A percentile compares a stretch with the other conserved stretches of the same genome.
phyloP scores from a whole-genome alignment of 345 rosid species.

The Ceriops zippeliana region DNA sequence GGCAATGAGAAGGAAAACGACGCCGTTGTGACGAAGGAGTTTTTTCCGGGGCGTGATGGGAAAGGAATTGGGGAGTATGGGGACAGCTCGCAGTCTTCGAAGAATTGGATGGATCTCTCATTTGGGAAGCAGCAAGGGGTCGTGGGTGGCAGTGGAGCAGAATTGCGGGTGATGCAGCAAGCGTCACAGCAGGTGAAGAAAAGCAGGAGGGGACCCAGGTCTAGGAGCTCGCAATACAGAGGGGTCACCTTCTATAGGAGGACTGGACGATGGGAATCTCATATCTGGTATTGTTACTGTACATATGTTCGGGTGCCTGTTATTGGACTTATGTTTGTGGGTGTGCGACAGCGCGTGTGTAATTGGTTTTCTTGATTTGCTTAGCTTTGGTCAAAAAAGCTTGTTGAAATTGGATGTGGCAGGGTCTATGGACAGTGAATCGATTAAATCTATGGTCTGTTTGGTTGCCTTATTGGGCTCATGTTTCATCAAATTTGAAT shows the following conservation, averaged over 20 bases:
- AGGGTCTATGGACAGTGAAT: not conserved
- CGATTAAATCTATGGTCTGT: conserved; percentile 1
- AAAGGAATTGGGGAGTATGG: conserved; percentile 20
- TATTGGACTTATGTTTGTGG: not conserved
- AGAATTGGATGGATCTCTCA: conserved; percentile 56
- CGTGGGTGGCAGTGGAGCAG: conserved; percentile 24
- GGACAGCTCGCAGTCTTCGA: conserved; percentile 27
- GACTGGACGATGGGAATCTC: conserved; percentile 98
- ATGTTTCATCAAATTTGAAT: not conserved
- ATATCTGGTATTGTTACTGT: conserved; percentile 59
- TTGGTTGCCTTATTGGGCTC: not conserved
- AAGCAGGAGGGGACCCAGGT: conserved; percentile 92
- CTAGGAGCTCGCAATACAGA: conserved; percentile 92
- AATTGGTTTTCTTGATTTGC: no score
- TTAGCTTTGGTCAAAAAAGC: no score
- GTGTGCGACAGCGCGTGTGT: not conserved
- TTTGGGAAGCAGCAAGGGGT: conserved; percentile 21
- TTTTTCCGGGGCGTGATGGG: conserved; percentile 47
- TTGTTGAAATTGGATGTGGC: not conserved
- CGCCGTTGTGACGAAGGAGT: conserved; percentile 49
- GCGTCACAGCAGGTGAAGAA: conserved; percentile 59
- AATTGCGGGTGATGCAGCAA: conserved; percentile 39
- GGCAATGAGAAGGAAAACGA: conserved; percentile 15
- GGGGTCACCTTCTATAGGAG: conserved; percentile 95
- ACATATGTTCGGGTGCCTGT: not conserved